phyloP scores from a whole-genome alignment of 2,329 filamentous ascomycete genomes.

The Apiospora malaysiana region DNA sequence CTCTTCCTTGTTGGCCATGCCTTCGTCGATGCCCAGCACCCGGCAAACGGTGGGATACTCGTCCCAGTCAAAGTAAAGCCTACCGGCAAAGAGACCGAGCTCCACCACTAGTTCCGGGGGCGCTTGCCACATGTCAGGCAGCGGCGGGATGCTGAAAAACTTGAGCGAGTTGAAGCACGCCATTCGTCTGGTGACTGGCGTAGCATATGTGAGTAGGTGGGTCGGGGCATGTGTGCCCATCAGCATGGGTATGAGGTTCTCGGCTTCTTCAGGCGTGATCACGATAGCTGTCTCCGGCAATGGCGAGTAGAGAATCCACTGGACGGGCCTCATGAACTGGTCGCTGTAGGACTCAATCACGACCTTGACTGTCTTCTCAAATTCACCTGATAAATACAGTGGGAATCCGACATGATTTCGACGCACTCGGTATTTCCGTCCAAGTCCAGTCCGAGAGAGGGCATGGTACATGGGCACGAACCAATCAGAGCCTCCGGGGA shows the following conservation, averaged over 20 bases:
- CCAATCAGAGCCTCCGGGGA: constrained; percentile 43
- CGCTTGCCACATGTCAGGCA: constrained; percentile 46
- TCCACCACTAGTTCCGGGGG: constrained; percentile 63
- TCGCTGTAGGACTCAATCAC: constrained; percentile 36
- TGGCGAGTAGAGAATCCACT: constrained; percentile 65
- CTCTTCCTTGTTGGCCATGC: constrained; percentile 23
- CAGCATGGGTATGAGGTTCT: constrained; percentile 57
- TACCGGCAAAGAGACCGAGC: constrained; percentile 64
- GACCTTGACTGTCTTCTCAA: constrained; percentile 50
- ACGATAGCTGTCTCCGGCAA: constrained; percentile 56
- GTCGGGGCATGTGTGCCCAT: constrained; percentile 30
- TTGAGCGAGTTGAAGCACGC: constrained; percentile 59
- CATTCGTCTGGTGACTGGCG: constrained; percentile 67
- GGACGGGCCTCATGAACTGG: constrained; percentile 52
- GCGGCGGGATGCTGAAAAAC: constrained; percentile 57
- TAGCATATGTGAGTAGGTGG: constrained; percentile 62
- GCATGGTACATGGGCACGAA: constrained; percentile 50
- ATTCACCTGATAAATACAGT: constrained; percentile 52
- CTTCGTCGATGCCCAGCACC: constrained; percentile 39
- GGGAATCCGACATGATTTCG: constrained; percentile 26
- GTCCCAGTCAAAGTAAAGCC: constrained; percentile 62
- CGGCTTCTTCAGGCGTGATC: constrained; percentile 67
- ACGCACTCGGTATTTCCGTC: constrained; percentile 41
- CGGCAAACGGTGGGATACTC: constrained; percentile 48
- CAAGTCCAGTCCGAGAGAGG: constrained; percentile 43